These are phyloP conservation scores for Penicillium occitanis DNA, from an alignment of 2,329 filamentous ascomycete species.

Conservation along the genomic window DNA sequence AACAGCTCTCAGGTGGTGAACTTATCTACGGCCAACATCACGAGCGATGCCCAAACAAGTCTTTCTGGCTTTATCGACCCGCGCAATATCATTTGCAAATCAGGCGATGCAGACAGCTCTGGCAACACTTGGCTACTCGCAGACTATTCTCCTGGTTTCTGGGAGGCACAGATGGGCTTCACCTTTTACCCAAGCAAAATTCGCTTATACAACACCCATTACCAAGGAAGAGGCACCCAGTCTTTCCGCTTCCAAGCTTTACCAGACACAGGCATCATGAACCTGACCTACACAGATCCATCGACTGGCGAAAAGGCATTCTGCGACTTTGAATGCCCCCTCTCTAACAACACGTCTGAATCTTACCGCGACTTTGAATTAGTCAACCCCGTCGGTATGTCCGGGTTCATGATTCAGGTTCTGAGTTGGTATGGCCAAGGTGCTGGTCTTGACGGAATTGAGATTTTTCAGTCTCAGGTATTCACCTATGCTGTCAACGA, in stretches of 20 bases:
- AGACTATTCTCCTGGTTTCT: conserved; percentile 74
- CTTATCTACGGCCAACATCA: conserved; percentile 73
- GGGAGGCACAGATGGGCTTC: conserved; percentile 79
- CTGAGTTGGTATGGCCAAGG: conserved; percentile 83
- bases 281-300: conserved; percentile 85
- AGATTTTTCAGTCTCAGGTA: conserved; percentile 80
- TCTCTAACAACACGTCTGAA: conserved; percentile 66
- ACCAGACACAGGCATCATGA: conserved; percentile 90
- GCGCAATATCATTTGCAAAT: conserved; percentile 78
- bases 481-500: conserved; percentile 78
- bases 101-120: conserved; percentile 62
- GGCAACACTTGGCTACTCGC: conserved; percentile 80
- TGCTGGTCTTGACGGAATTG: conserved; percentile 79
- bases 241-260: conserved; percentile 83
- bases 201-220: conserved; percentile 81
- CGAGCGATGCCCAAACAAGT: conserved; percentile 60
- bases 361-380: conserved; percentile 88
- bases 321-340: conserved; percentile 82
- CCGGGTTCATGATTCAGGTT: conserved; percentile 79
- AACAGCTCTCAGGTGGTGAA: conserved; percentile 77
- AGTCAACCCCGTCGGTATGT: conserved; percentile 85
- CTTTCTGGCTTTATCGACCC: conserved; percentile 71
- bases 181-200: conserved; percentile 84
- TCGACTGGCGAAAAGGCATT: conserved; percentile 63
- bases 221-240: conserved; percentile 80